phyloP scores from a whole-genome alignment of 371 early-diverging fungal species.

The Mortierella sp. region DNA sequence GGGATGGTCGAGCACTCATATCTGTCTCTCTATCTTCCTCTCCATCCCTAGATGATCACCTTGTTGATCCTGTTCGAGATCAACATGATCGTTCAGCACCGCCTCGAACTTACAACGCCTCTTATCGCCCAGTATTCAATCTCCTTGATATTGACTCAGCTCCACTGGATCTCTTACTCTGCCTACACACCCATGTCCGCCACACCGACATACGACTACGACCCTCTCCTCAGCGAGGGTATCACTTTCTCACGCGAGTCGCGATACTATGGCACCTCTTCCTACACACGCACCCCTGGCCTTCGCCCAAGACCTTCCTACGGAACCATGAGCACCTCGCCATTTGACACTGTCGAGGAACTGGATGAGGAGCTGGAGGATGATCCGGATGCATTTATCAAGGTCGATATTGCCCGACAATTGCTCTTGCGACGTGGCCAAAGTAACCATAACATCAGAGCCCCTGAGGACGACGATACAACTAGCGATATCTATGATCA shows the following conservation, averaged over 20 bases:
- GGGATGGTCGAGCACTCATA: neutral
- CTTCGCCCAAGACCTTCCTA: conserved; percentile 31
- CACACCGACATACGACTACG: conserved; percentile 21
- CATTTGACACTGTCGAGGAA: conserved; percentile 37
- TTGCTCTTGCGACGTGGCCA: no score
- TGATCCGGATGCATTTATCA: conserved; percentile 45
- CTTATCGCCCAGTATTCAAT: conserved; percentile 32
- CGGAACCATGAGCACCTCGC: conserved; percentile 36
- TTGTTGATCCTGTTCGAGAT: conserved; percentile 34
- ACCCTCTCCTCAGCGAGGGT: conserved; percentile 38
- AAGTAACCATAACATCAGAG: neutral
- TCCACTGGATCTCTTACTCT: conserved; percentile 50
- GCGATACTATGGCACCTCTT: conserved; percentile 17
- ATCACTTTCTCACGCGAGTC: conserved; percentile 52
- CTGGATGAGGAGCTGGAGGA: conserved; percentile 33
- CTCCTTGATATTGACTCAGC: conserved; percentile 33
- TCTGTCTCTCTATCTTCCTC: neutral
- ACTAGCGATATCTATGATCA: neutral
- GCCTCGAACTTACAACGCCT: conserved; percentile 15
- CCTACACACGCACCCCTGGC: neutral
- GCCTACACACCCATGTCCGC: conserved; percentile 54
- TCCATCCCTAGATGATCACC: conserved; percentile 22
- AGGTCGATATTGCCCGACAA: conserved; percentile 32
- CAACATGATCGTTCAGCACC: conserved; percentile 42
- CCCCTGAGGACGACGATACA: neutral